phyloP scores from a whole-genome alignment of 257 asterid genomes.

The Nicotiana tabacum region DNA sequence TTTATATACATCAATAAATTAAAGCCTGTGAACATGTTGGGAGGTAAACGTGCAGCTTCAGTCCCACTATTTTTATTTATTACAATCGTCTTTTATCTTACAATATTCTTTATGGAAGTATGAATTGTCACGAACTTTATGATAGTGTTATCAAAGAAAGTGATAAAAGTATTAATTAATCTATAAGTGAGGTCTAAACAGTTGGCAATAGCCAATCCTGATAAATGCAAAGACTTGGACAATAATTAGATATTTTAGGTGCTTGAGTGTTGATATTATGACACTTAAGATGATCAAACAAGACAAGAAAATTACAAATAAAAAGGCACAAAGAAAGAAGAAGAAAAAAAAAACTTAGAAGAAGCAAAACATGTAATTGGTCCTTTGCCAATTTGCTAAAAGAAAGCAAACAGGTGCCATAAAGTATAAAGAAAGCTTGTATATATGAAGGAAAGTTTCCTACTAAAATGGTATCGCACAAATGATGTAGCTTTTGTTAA shows the following conservation, averaged over 20 bases:
- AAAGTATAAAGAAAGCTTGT: no score
- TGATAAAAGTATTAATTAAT: neutral
- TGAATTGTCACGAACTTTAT: neutral
- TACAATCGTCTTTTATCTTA: no score
- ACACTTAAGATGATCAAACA: no score
- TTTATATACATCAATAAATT: neutral
- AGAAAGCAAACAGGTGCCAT: no score
- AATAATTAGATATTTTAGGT: neutral
- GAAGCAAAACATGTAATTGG: no score
- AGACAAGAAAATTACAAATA: no score
- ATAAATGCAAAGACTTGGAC: neutral
- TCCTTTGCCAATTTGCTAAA: no score
- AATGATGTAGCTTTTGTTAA: no score
- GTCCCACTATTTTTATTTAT: neutral
- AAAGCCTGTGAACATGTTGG: slow-evolving; percentile 9
- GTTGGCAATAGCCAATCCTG: neutral
- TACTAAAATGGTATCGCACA: no score
- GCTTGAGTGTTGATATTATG: neutral
- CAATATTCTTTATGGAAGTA: neutral
- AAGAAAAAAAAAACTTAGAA: no score
- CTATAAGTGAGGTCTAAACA: neutral
- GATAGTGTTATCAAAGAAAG: neutral
- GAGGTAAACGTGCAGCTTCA: neutral
- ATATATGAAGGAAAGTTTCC: no score
- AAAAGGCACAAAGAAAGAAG: no score